phyloP scores from a whole-genome alignment of 495 filamentous ascomycete genomes.

The Pyrenopolyporus hunteri region DNA sequence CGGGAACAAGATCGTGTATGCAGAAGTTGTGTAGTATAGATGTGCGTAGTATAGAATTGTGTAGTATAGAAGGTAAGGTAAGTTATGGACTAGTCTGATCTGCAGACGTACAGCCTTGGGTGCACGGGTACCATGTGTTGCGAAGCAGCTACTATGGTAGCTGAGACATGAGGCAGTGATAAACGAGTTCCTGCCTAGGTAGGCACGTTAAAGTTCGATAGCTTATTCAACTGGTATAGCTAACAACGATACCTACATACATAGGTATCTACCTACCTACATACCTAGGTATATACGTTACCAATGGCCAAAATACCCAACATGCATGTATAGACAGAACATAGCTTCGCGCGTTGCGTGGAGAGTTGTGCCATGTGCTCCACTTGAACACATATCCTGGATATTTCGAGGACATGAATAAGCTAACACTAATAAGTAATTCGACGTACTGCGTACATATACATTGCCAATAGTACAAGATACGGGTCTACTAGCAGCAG shows the following conservation, averaged over 20 bases:
- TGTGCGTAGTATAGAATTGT: too few relatives aligned
- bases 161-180: conserved; percentile 24
- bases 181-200: conserved; percentile 4
- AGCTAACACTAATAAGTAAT: conserved; percentile 21
- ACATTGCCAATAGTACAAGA: too few relatives aligned
- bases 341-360: conserved; percentile 25
- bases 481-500: not conserved
- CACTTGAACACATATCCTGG: conserved; percentile 26
- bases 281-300: too few relatives aligned
- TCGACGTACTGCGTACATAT: too few relatives aligned
- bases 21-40: too few relatives aligned
- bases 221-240: conserved; percentile 17
- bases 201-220: too few relatives aligned
- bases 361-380: conserved; percentile 6
- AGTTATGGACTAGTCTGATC: not conserved
- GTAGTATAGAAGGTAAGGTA: too few relatives aligned
- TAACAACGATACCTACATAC: not conserved
- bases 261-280: not conserved
- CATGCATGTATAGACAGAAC: too few relatives aligned
- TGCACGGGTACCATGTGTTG: too few relatives aligned
- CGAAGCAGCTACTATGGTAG: too few relatives aligned
- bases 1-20: conserved; percentile 16
- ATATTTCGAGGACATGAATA: conserved; percentile 19
- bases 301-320: too few relatives aligned
- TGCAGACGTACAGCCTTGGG: not conserved